These are phyloP conservation scores for Tricholomella constricta DNA, from an alignment of 768 basidiomycete genomes.

Conservation along the genomic window DNA sequence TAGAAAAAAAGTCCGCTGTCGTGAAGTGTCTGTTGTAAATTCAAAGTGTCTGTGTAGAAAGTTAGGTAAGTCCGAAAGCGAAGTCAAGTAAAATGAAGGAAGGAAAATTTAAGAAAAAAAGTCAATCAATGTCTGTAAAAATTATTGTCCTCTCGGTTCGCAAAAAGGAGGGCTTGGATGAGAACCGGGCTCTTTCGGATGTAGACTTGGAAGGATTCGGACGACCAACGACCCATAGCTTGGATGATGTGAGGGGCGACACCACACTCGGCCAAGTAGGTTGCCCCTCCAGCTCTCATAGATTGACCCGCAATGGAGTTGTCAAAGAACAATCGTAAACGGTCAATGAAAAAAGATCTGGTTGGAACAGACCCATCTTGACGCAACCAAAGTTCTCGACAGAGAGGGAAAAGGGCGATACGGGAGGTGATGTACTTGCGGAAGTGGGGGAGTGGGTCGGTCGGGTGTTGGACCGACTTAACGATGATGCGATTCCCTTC, in stretches of 20 bases:
- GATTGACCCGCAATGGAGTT: conserved; percentile 36
- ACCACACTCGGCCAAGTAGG: conserved; percentile 29
- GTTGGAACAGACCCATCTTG: conserved; percentile 12
- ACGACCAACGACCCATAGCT: conserved; percentile 36
- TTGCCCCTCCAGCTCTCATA: conserved; percentile 38
- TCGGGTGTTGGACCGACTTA: not conserved
- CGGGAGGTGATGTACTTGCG: not conserved
- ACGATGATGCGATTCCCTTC: conserved; percentile 21
- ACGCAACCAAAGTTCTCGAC: conserved; percentile 16
- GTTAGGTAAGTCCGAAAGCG: too few species aligned
- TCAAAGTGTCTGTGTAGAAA: too few species aligned
- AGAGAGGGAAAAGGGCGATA: conserved; percentile 1
- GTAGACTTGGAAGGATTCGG: conserved; percentile 25
- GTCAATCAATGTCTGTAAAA: too few species aligned
- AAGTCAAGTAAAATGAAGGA: too few species aligned
- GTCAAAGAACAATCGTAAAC: conserved; percentile 8
- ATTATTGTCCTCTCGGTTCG: too few species aligned
- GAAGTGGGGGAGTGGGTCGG: conserved; percentile 3
- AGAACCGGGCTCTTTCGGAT: conserved; percentile 24
- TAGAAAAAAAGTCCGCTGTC: too few species aligned
- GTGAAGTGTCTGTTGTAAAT: too few species aligned
- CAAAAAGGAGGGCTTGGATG: too few species aligned
- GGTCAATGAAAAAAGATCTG: conserved; percentile 16
- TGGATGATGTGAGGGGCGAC: conserved; percentile 31
- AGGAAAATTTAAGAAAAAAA: too few species aligned